A percentile compares a stretch with the other conserved stretches of the same genome.
These are phyloP conservation scores for Pichia pseudocactophila DNA, from an alignment of 805 yeast species.

Conservation along the genomic window DNA sequence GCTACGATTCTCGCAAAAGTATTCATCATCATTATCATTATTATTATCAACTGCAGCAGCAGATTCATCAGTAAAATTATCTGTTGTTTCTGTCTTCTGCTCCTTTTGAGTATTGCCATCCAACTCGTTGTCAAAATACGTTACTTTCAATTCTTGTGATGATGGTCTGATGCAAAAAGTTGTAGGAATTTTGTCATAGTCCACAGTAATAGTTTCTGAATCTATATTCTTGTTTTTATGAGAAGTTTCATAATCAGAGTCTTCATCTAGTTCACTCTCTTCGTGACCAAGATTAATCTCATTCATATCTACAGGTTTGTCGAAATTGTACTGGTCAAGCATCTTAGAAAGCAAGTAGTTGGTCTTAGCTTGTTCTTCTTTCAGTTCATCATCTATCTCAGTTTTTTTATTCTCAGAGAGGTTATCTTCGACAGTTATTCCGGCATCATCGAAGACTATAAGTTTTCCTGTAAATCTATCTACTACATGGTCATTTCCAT, in stretches of 20 bases:
- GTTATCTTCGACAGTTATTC: slow-evolving; percentile 8
- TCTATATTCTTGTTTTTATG: slow-evolving; percentile 18
- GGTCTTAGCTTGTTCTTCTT: slow-evolving; percentile 38
- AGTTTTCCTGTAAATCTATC: slow-evolving; percentile 37
- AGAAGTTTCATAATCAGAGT: slow-evolving; percentile 32
- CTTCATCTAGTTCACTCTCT: slow-evolving; percentile 32
- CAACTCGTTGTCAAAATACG: slow-evolving; percentile 10
- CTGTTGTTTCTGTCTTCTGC: too few species aligned
- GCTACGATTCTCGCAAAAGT: too few species aligned
- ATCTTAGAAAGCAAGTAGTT: slow-evolving; percentile 40
- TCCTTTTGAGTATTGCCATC: slow-evolving; percentile 7
- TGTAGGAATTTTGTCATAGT: slow-evolving; percentile 19
- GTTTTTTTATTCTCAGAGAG: neutral
- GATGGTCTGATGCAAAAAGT: slow-evolving; percentile 17
- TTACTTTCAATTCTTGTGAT: slow-evolving; percentile 5
- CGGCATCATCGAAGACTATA: slow-evolving; percentile 25
- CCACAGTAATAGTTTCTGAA: slow-evolving; percentile 22
- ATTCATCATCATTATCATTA: too few species aligned
- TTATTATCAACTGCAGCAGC: too few species aligned
- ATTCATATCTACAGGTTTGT: slow-evolving; percentile 37
- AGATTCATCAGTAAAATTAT: too few species aligned
- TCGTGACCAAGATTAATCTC: slow-evolving; percentile 20
- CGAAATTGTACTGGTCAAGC: slow-evolving; percentile 42
- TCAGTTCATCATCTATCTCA: slow-evolving; percentile 23
- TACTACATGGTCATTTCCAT: slow-evolving; percentile 69